Evolutionary conservation across 441 rosid genomes (phyloP), one percentile per base, ranked within the genome.

Genomic region (Erysimum cheiri): DNA sequence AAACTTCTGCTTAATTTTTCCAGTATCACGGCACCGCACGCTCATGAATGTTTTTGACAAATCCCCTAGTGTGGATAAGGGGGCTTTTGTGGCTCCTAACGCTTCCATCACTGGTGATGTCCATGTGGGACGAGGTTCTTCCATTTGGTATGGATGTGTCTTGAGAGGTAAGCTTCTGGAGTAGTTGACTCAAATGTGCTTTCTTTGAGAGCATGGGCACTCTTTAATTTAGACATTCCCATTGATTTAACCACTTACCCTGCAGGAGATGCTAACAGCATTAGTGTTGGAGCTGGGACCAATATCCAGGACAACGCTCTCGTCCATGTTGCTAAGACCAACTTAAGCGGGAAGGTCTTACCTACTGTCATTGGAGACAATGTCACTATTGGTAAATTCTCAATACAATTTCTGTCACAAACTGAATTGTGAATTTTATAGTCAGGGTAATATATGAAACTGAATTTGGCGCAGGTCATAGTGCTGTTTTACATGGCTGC

Each of bases 81-180:
- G 69, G n/a, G 84, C 81, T 8, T 88, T 88, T 48, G 85, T 88
- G 32, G 93, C 93, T 62, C 93, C 93, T 7, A 83, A 89, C 37
- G 93, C 93, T 22, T 88, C 91, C 29, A 56, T 88, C 55, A 75
- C 71, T 57, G 93, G 93, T 24, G 81, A 85, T 80, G 91, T 88
- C 70, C 85, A 73, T 60, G 79, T 88, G 26, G 91, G 93, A 26
- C 78, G 79, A 64, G 85, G 85, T 49, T 83, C 93, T 50, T 88
- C 93, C 63, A 80, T 88, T 59, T 88, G 93, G 93, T 88, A 88
- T 81, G 93, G 91, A 14, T 84, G 93, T 68, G 91, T 82, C 54
- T 71, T 86, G 74, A 82, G 88, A 81, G 91, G 91, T 86, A 75
- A 67, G 47, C 60, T 24, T 6, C 40, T 2, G 6, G 12, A 37